Conservation (phyloP, 805 yeast genomes). For the Pichia thaimueangensis region DNA sequence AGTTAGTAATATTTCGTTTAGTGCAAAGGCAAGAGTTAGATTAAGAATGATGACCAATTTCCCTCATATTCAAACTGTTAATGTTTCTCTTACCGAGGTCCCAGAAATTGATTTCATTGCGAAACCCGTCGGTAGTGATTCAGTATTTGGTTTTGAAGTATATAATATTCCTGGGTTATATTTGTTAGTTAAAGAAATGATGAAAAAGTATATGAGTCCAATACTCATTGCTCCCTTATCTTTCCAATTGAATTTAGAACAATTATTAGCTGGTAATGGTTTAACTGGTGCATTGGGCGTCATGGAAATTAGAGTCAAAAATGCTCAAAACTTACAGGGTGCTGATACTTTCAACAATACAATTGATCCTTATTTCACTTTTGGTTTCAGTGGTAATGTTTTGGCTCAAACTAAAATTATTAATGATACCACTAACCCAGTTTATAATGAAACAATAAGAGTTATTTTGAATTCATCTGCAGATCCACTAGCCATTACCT, state of each 20-base stretch:
- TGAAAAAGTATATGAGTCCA: constrained; percentile 82
- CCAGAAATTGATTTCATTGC: constrained; percentile 85
- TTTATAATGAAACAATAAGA: constrained; percentile 75
- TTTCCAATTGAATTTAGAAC: constrained; percentile 88
- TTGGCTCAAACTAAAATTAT: constrained; percentile 67
- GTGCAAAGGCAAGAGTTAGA: constrained; percentile 69
- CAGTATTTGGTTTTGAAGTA: constrained; percentile 81
- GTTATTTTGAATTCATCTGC: constrained; percentile 67
- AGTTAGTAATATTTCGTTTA: constrained; percentile 74
- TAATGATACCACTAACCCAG: constrained; percentile 62
- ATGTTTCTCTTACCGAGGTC: constrained; percentile 75
- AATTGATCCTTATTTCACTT: constrained; percentile 80
- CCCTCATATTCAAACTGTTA: constrained; percentile 91
- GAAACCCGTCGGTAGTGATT: constrained; percentile 68
- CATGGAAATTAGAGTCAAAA: constrained; percentile 57
- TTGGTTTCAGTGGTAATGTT: constrained; percentile 53
- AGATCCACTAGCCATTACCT: constrained; percentile 71
- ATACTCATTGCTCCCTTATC: constrained; percentile 85
- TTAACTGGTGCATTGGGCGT: constrained; percentile 82
- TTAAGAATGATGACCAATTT: constrained; percentile 83
- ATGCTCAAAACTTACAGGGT: constrained; percentile 64
- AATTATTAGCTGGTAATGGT: constrained; percentile 77
- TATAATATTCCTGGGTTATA: constrained; percentile 82
- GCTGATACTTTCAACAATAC: constrained; percentile 69
- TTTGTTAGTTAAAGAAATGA: constrained; percentile 77